Percentiles rank a stretch among this genome's conserved stretches.
Evolutionary conservation across 306 rosid genomes (phyloP).

Genomic region (barrel medic (Medicago truncatula)): DNA sequence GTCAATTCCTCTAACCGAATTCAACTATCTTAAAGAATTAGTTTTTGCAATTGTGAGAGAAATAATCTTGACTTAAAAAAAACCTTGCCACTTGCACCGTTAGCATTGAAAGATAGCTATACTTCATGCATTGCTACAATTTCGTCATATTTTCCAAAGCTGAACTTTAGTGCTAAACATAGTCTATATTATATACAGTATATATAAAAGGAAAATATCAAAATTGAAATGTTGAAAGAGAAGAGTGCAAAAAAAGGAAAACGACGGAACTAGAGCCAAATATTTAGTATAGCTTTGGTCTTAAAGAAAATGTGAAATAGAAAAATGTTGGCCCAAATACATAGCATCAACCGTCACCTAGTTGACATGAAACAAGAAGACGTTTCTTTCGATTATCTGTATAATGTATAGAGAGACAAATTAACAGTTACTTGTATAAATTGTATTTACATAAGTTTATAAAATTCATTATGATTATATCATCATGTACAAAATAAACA

Average conservation of each 20-base stretch:
- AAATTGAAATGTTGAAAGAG: not conserved
- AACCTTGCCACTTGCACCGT: too few relatives aligned
- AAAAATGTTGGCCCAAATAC: not conserved
- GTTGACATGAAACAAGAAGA: not conserved
- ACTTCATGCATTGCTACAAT: slow-evolving; percentile 16
- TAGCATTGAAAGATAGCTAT: not conserved
- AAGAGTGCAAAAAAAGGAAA: not conserved
- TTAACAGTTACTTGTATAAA: not conserved
- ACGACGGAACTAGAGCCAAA: not conserved
- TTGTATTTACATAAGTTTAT: not conserved
- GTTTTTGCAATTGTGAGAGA: too few relatives aligned
- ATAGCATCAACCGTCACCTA: not conserved
- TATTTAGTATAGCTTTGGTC: not conserved
- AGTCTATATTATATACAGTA: too few relatives aligned
- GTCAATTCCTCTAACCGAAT: too few relatives aligned
- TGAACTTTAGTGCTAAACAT: not conserved
- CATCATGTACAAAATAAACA: not conserved
- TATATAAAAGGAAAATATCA: not conserved
- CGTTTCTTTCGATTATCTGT: slow-evolving; percentile 8
- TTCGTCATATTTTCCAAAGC: not conserved
- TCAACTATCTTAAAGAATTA: too few relatives aligned
- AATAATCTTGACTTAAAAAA: too few relatives aligned
- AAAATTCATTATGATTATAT: not conserved
- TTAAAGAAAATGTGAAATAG: not conserved
- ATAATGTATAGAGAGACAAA: not conserved